Percentiles rank a stretch among this genome's conserved stretches.
Conservation (phyloP, 208 protist species). For the Wallacemonas rigidus region DNA sequence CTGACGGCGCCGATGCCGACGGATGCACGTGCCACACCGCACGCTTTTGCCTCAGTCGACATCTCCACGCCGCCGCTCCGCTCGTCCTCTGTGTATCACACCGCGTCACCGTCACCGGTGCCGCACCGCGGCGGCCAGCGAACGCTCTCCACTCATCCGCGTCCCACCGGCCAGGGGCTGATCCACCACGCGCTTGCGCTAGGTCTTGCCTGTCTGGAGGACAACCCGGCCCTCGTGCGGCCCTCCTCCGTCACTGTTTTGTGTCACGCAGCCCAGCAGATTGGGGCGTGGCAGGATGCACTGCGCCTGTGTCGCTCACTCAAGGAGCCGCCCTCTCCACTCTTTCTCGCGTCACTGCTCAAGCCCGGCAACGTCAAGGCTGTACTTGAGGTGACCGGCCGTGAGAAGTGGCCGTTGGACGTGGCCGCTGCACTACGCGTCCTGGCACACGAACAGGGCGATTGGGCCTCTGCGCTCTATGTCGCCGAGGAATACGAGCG, state of each 20-base stretch:
- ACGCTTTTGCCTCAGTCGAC: not conserved
- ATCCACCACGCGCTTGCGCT: slow-evolving; percentile 49
- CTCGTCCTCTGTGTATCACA: not conserved
- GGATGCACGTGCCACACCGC: not conserved
- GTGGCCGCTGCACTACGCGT: slow-evolving; percentile 69
- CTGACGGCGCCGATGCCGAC: slow-evolving; percentile 2
- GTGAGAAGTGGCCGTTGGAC: slow-evolving; percentile 52
- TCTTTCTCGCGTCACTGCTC: slow-evolving; percentile 81
- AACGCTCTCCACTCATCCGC: not conserved
- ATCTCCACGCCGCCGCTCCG: not conserved
- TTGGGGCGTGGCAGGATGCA: slow-evolving; percentile 71
- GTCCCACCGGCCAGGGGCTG: slow-evolving; percentile 13
- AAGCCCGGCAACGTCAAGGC: slow-evolving; percentile 45
- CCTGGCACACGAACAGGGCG: slow-evolving; percentile 64
- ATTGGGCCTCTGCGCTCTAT: slow-evolving; percentile 61
- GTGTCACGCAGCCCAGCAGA: slow-evolving; percentile 75
- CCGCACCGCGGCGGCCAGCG: not conserved
- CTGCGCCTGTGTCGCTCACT: slow-evolving; percentile 59
- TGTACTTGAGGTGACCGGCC: slow-evolving; percentile 43
- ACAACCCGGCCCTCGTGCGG: slow-evolving; percentile 53
- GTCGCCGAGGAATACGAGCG: slow-evolving; percentile 68
- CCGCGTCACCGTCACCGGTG: no score
- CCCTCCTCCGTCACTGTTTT: slow-evolving; percentile 69
- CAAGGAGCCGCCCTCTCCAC: slow-evolving; percentile 48
- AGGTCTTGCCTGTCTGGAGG: slow-evolving; percentile 41